Conservation (phyloP, 495 filamentous ascomycete species). For the Entonaema liquescens region DNA sequence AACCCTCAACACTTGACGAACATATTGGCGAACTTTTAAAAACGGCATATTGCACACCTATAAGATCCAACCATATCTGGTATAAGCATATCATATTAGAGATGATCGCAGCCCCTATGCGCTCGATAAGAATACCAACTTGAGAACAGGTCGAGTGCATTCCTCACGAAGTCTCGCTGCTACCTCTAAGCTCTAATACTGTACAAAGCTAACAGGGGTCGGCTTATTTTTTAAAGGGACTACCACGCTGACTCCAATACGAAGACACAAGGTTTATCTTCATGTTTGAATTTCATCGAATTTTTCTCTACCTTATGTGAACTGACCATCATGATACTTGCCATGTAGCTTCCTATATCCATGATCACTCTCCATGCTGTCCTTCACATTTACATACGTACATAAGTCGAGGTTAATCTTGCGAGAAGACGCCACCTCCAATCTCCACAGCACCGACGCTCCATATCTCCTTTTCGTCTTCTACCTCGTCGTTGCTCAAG, state of each 20-base stretch:
- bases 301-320: slow-evolving; percentile 18
- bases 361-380: background rate
- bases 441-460: slow-evolving; percentile 91
- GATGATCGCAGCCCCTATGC: too few species aligned
- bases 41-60: too few species aligned
- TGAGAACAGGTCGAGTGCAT: too few species aligned
- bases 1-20: too few species aligned
- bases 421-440: slow-evolving; percentile 69
- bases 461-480: slow-evolving; percentile 96
- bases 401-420: slow-evolving; percentile 17
- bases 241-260: too few species aligned
- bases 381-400: slow-evolving; percentile 8
- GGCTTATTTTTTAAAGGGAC: too few species aligned
- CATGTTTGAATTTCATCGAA: background rate
- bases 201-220: too few species aligned
- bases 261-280: too few species aligned
- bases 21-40: too few species aligned
- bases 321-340: slow-evolving; percentile 4
- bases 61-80: too few species aligned
- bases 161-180: background rate
- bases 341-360: slow-evolving; percentile 4
- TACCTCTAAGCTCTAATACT: background rate
- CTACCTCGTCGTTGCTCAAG: slow-evolving; percentile 83
- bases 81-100: too few species aligned
- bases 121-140: too few species aligned